phyloP scores from a whole-genome alignment of 148 eudicot species.

The Gaultheria prostrata region DNA sequence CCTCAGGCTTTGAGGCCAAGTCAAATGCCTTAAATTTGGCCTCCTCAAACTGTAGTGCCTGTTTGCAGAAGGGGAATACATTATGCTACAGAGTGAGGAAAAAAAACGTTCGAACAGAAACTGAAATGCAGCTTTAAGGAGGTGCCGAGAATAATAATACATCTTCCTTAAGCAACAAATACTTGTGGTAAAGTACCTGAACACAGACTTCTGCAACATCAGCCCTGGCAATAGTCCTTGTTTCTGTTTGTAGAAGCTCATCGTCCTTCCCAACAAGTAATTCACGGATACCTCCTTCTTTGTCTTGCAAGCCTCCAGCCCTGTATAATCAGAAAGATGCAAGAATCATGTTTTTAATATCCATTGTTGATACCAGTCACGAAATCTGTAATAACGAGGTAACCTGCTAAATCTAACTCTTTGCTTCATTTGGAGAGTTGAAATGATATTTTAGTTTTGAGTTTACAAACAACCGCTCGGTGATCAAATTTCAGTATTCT shows the following conservation, averaged over 20 bases:
- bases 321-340: conserved; percentile 27
- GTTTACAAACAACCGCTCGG: background rate
- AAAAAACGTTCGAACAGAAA: background rate
- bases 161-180: background rate
- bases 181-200: conserved; percentile 45
- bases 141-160: background rate
- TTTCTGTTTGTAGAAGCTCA: conserved; percentile 90
- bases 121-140: background rate
- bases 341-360: background rate
- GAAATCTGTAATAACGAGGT: background rate
- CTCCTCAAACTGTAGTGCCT: conserved; percentile 85
- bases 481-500: background rate
- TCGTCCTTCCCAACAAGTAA: conserved; percentile 89
- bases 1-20: conserved; percentile 83
- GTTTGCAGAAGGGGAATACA: conserved; percentile 12
- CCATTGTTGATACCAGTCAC: background rate
- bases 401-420: background rate
- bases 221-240: conserved; percentile 64
- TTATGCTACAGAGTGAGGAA: background rate
- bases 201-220: conserved; percentile 98
- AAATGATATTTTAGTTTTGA: background rate
- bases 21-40: conserved; percentile 85
- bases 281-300: conserved; percentile 78
- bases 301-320: conserved; percentile 96
- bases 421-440: background rate